These are phyloP conservation scores for Dioscorea alata DNA, from an alignment of 106 monocot genomes.

Conservation along the genomic window DNA sequence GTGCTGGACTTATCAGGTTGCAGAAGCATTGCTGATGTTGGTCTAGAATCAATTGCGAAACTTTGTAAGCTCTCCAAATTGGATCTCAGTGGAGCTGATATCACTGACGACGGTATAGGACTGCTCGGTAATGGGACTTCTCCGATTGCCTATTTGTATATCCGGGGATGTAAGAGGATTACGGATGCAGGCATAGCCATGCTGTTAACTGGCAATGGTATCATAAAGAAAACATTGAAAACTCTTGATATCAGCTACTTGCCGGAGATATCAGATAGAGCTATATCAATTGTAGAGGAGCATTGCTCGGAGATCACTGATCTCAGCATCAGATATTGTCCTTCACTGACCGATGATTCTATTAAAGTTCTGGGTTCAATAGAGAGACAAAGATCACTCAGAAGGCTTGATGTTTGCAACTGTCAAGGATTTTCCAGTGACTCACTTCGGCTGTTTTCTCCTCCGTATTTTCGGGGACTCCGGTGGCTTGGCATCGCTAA, in stretches of 20 bases:
- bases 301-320: slow-evolving; percentile 36
- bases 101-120: slow-evolving; percentile 55
- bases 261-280: slow-evolving; percentile 56
- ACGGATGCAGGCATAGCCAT: slow-evolving; percentile 44
- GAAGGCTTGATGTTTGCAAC: slow-evolving; percentile 67
- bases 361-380: slow-evolving; percentile 41
- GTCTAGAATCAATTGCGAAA: slow-evolving; percentile 53
- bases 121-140: slow-evolving; percentile 44
- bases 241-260: slow-evolving; percentile 64
- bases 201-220: slow-evolving; percentile 32
- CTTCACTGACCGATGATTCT: slow-evolving; percentile 50
- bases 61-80: slow-evolving; percentile 57
- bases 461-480: slow-evolving; percentile 48
- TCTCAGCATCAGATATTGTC: slow-evolving; percentile 66
- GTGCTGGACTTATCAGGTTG: slow-evolving; percentile 71
- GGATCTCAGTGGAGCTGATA: slow-evolving; percentile 62
- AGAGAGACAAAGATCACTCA: slow-evolving; percentile 28
- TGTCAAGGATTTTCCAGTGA: slow-evolving; percentile 48
- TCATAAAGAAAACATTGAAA: slow-evolving; percentile 37
- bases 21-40: slow-evolving; percentile 61
- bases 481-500: slow-evolving; percentile 70
- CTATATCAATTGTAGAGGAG: slow-evolving; percentile 38
- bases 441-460: slow-evolving; percentile 25
- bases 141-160: slow-evolving; percentile 48
- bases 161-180: slow-evolving; percentile 69